Evolutionary conservation across 148 eudicot genomes (phyloP), one percentile per base, ranked within the genome.

Genomic region (Amaranthus cruentus): DNA sequence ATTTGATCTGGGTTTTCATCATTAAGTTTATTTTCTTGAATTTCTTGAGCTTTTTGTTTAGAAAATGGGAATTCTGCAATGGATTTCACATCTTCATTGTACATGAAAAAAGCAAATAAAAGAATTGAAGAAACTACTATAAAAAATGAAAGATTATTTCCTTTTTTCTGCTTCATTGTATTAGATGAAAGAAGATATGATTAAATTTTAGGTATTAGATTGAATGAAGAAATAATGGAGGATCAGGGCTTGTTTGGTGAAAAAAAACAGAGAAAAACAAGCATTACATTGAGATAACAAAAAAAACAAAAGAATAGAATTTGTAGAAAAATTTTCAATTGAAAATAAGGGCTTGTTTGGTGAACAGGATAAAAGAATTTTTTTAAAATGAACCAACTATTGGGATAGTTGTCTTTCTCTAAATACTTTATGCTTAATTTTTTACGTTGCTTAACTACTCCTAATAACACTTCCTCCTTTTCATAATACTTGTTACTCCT

Each of bases 41-140:
- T 66, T 80, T 88, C 88, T 75, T 80, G 82, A 3, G 76, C 12
- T 69, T 68, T 87, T 13, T 90, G 87, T 7, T 84, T 73, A 0
- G 90, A 85, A 68, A 94, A 91, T 12, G 97, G 98, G 68, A 91
- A 91, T 51, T 94, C 91, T 0, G 96, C 92, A 4, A 94, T 84
- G 49, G 98, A 88, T 69, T 95, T 91, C 6, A 90, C 83, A 82
- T 91, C 92, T 68, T 94, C 97, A 60, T 88, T 91, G 91, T 93
- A 93, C 84, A 93, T 84, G 85, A 93, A 93, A 72, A 91, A 85
- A 0, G 90, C 96, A 59, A 91, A 91, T 52, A 94, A 82, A 60
- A 94, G 74, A 0, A 88, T 67, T 5, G 96, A 88, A 76, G 84
- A 87, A 3, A 91, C 87, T 0, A 88, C 87, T 4, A 87, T 85